A percentile compares a stretch with the other conserved stretches of the same genome.
Conservation (phyloP, 495 filamentous ascomycete species). For the Symbiotaphrina buchneri region DNA sequence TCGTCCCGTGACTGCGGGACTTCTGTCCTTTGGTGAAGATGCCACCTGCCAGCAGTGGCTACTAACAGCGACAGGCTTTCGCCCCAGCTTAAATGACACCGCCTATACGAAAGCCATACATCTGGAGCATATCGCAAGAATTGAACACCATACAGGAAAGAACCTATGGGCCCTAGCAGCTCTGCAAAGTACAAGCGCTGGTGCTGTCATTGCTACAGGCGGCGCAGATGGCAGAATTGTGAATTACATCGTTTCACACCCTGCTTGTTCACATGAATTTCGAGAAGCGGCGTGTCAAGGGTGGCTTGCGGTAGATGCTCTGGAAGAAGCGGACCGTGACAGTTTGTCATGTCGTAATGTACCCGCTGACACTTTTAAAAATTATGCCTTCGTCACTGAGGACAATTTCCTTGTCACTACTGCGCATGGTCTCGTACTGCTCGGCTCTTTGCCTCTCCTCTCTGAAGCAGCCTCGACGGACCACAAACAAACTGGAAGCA, state of each 20-base stretch:
- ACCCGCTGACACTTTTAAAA: slow-evolving; percentile 1
- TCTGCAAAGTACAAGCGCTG: slow-evolving; percentile 7
- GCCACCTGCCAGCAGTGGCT: slow-evolving; percentile 47
- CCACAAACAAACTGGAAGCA: neutral
- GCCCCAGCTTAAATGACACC: too few relatives aligned
- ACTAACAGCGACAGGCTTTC: too few relatives aligned
- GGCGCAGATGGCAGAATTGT: slow-evolving; percentile 50
- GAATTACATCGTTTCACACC: too few relatives aligned
- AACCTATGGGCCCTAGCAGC: slow-evolving; percentile 64
- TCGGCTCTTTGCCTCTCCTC: too few relatives aligned
- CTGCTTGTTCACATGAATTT: too few relatives aligned
- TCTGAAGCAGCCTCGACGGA: too few relatives aligned
- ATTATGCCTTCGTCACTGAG: slow-evolving; percentile 1
- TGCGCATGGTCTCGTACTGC: slow-evolving; percentile 9
- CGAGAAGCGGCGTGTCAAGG: too few relatives aligned
- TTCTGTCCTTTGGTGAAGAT: slow-evolving; percentile 69
- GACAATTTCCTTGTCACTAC: neutral
- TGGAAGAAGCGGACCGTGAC: too few relatives aligned
- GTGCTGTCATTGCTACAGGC: slow-evolving; percentile 41
- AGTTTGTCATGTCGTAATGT: too few relatives aligned
- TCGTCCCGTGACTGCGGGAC: slow-evolving; percentile 13
- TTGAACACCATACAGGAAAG: slow-evolving; percentile 58
- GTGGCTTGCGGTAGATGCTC: too few relatives aligned
- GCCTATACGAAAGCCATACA: too few relatives aligned
- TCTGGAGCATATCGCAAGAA: too few relatives aligned